phyloP scores from a whole-genome alignment of 1,139 yeast genomes.

The Debaryomycetaceae sp. region DNA sequence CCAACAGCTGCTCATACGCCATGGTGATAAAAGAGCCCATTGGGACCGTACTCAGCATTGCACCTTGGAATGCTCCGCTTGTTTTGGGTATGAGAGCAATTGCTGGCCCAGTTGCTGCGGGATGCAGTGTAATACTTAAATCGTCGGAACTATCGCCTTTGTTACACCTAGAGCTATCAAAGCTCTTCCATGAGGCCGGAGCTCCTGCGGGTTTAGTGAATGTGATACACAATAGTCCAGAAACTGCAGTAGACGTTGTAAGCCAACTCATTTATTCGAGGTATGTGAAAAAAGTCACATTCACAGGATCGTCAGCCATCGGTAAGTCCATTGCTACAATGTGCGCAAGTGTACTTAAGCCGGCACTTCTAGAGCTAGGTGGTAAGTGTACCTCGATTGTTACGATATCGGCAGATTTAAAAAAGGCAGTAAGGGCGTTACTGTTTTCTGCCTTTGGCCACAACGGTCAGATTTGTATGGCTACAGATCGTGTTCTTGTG shows the following conservation, averaged over 20 bases:
- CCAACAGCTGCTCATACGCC: slow-evolving; percentile 22
- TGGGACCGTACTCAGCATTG: slow-evolving; percentile 43
- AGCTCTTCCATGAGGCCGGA: slow-evolving; percentile 35
- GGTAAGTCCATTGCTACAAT: slow-evolving; percentile 30
- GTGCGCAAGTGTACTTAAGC: slow-evolving; percentile 35
- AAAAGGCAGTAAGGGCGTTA: slow-evolving; percentile 24
- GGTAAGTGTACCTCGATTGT: slow-evolving; percentile 40
- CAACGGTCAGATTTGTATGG: slow-evolving; percentile 48
- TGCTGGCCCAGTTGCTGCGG: slow-evolving; percentile 46
- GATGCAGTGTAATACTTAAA: slow-evolving; percentile 45
- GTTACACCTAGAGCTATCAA: slow-evolving; percentile 25
- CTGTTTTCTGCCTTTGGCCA: slow-evolving; percentile 37
- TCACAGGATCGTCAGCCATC: slow-evolving; percentile 42
- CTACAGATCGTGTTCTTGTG: slow-evolving; percentile 35
- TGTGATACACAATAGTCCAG: slow-evolving; percentile 29
- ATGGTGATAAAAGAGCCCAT: slow-evolving; percentile 33
- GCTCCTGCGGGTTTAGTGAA: slow-evolving; percentile 33
- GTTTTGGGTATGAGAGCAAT: slow-evolving; percentile 36
- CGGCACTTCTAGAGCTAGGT: slow-evolving; percentile 40
- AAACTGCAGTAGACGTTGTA: slow-evolving; percentile 20
- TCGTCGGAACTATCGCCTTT: slow-evolving; percentile 36
- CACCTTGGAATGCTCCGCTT: slow-evolving; percentile 51
- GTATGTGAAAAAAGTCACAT: slow-evolving; percentile 31
- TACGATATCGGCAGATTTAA: slow-evolving; percentile 30
- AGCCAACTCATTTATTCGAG: slow-evolving; percentile 24